A percentile compares a stretch with the other conserved stretches of the same genome.
Evolutionary conservation across 352 stramenopile species (phyloP).

Genomic region (Phytophthora multivora): DNA sequence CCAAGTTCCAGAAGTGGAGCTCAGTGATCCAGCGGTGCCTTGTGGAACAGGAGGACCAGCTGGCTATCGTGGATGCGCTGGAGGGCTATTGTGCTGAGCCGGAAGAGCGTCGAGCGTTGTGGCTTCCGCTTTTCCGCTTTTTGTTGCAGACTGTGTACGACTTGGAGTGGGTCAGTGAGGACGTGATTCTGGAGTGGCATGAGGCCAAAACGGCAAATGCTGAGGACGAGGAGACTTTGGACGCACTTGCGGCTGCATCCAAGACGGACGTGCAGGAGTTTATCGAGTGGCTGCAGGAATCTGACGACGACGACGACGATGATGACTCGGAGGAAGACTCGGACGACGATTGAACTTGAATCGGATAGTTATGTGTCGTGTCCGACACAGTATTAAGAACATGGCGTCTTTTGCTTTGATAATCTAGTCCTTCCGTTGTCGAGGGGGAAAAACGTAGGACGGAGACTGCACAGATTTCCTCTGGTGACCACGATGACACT

Average conservation of each 20-base stretch:
- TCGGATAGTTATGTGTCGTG: not conserved
- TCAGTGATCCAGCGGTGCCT: slow-evolving; percentile 92
- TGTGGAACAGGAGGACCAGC: slow-evolving; percentile 74
- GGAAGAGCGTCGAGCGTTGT: slow-evolving; percentile 53
- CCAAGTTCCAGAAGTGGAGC: slow-evolving; percentile 90
- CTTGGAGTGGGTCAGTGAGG: slow-evolving; percentile 92
- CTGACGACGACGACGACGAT: slow-evolving; percentile 62
- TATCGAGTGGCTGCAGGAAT: slow-evolving; percentile 92
- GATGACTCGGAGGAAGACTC: slow-evolving; percentile 43
- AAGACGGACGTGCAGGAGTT: slow-evolving; percentile 91
- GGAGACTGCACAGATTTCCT: too few relatives aligned
- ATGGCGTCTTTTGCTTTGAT: slow-evolving; percentile 8
- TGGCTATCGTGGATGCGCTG: slow-evolving; percentile 62
- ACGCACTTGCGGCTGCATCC: slow-evolving; percentile 41
- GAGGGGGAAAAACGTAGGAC: not conserved
- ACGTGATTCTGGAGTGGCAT: slow-evolving; percentile 93
- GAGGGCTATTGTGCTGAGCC: slow-evolving; percentile 58
- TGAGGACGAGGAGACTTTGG: slow-evolving; percentile 10
- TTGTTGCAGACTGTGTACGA: slow-evolving; percentile 94
- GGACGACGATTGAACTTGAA: slow-evolving; percentile 19
- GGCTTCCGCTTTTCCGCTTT: slow-evolving; percentile 91
- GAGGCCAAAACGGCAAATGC: slow-evolving; percentile 23
- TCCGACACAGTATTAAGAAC: slow-evolving; percentile 11
- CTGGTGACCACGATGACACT: too few relatives aligned
- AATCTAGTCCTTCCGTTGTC: not conserved